A percentile compares a stretch with the other conserved stretches of the same genome.
Conservation (phyloP, 2,329 filamentous ascomycete genomes). For the Aspergillus candidus region DNA sequence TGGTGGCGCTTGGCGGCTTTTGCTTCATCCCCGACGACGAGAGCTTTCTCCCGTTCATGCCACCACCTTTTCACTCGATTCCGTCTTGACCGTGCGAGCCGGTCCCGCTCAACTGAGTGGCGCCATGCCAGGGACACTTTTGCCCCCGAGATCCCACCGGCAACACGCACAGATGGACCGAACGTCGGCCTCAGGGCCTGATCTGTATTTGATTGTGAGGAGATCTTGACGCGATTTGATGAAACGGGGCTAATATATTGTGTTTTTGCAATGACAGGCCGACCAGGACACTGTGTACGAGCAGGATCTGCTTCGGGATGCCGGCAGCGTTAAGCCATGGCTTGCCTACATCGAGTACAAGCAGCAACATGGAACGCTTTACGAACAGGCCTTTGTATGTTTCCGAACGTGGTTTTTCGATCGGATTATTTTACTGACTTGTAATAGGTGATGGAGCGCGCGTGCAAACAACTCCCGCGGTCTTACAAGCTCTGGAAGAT, state of each 20-base stretch:
- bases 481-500: constrained; percentile 99
- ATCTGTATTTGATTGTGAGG: constrained; percentile 44
- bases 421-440: constrained; percentile 6
- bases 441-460: constrained; percentile 71
- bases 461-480: constrained; percentile 79
- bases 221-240: neutral
- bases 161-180: constrained; percentile 41
- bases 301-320: constrained; percentile 84
- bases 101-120: constrained; percentile 36
- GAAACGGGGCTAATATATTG: constrained; percentile 27
- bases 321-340: constrained; percentile 86
- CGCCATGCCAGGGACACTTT: constrained; percentile 47
- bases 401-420: neutral
- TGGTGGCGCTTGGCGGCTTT: too few species aligned
- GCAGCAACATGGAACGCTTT: constrained; percentile 70
- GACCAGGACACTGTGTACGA: constrained; percentile 94
- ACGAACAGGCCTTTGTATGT: constrained; percentile 73
- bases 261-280: constrained; percentile 48
- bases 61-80: constrained; percentile 18
- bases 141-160: constrained; percentile 42
- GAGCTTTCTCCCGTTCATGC: constrained; percentile 24
- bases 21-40: constrained; percentile 12
- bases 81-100: constrained; percentile 26
- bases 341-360: constrained; percentile 91
- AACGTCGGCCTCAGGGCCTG: constrained; percentile 35